phyloP scores from a whole-genome alignment of 441 rosid species.

The Viola pubescens region DNA sequence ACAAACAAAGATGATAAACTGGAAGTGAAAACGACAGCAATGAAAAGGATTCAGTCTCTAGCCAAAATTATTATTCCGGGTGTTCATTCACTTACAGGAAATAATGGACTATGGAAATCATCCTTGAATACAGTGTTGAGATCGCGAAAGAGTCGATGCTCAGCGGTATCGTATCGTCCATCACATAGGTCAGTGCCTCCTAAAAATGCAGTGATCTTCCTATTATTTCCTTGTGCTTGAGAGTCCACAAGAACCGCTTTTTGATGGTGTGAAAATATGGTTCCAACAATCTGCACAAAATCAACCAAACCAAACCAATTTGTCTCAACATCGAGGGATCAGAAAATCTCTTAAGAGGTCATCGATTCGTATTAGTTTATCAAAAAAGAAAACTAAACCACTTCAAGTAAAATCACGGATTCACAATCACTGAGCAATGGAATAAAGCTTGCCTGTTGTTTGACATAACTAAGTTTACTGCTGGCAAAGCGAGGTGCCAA shows the following conservation, averaged over 20 bases:
- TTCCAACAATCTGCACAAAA: conserved; percentile 55
- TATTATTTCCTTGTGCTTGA: conserved; percentile 53
- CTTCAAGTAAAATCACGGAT: too few relatives aligned
- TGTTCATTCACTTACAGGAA: conserved; percentile 40
- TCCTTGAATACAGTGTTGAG: conserved; percentile 57
- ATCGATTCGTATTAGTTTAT: too few relatives aligned
- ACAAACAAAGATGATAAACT: background rate
- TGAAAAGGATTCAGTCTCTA: too few relatives aligned
- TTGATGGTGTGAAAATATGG: conserved; percentile 80
- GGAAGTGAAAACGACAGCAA: background rate
- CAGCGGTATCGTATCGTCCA: conserved; percentile 83
- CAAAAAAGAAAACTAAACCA: too few relatives aligned
- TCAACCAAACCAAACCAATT: background rate
- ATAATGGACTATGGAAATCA: conserved; percentile 79
- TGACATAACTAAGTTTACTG: conserved; percentile 56
- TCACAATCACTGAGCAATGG: too few relatives aligned
- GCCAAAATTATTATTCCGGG: too few relatives aligned
- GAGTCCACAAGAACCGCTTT: conserved; percentile 80
- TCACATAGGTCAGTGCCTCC: conserved; percentile 89
- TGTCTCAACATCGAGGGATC: too few relatives aligned
- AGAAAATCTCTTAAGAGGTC: too few relatives aligned
- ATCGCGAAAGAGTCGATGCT: conserved; percentile 59
- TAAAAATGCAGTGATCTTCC: conserved; percentile 68
- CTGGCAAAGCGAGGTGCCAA: conserved; percentile 73
- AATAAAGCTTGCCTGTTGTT: conserved; percentile 51